phyloP scores from a whole-genome alignment of 192 early-diverging fungal genomes.

The Endogone sp. region DNA sequence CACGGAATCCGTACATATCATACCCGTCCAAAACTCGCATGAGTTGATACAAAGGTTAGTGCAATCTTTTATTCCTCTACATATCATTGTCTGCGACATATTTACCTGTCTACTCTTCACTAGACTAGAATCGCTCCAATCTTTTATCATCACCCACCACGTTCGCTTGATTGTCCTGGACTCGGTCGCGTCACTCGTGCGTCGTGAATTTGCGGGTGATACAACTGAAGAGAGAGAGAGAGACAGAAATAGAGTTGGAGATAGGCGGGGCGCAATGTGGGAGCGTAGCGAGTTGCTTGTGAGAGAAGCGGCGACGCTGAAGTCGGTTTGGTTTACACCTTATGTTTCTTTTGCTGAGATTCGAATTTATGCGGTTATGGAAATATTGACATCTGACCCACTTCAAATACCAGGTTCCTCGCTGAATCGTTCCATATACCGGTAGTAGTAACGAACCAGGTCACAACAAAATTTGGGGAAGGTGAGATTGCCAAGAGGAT shows the following conservation, averaged over 20 bases:
- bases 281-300: neutral
- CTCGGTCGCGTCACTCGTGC: conserved; percentile 5
- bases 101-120: neutral
- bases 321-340: neutral
- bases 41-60: neutral
- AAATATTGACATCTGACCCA: neutral
- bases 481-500: neutral
- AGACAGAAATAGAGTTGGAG: neutral
- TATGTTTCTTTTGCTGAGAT: neutral
- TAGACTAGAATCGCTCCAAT: neutral
- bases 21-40: neutral
- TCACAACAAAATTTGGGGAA: neutral
- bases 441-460: conserved; percentile 8
- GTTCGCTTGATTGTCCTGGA: neutral
- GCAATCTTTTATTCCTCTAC: neutral
- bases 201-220: neutral
- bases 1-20: neutral
- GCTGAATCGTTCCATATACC: conserved; percentile 5
- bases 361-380: neutral
- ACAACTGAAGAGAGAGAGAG: too few species aligned
- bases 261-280: neutral
- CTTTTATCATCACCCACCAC: neutral
- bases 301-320: neutral
- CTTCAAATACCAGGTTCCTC: neutral
- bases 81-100: neutral